Evolutionary conservation across 192 early-diverging fungal genomes (phyloP), one percentile per base, ranked within the genome.

Genomic region (Radiomyces spectabilis): DNA sequence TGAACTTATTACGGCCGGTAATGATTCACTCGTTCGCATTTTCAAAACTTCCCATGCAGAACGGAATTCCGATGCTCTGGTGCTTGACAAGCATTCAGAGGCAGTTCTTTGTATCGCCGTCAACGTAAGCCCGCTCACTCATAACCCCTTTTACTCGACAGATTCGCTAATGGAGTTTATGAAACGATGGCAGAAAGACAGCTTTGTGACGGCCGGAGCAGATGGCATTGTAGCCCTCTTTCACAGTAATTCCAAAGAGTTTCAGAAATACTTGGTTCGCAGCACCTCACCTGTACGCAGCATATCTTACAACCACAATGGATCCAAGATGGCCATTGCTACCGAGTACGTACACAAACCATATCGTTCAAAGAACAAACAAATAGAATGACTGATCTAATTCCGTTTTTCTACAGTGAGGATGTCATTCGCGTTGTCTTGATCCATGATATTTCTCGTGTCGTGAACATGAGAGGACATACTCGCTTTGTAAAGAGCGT

Each of bases 261-360:
- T 66, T 22, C 29, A 51, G 22, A 56, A 53, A 38, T 22, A 57
- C 16, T 43, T 66, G 4, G 29, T 61, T 4, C 60, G 69, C 29
- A 66, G 63, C 44, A 40, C 37, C 6, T 53, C 55, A 13, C 59
- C 62, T 13, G 58, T 65, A 9, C 43, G 69, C 5, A 30, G 30
- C 47, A 55, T 71, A 5, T 25, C 35, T 4, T 61, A 57, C 25
- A 41, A 42, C 22, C 41, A 41, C 13, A 43, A 26, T 54, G 69
- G 69, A 6, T 51, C 22, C 9, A 55, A 62, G 19, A 19, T 71
- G 30, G 63, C 63, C 6, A 48, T 71, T 35, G 69, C 63, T 10
- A 29, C 58, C 31, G 69, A 71, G 69, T 71, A 66, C 45, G 52
- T 47, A 19, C 21, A 22, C 16, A 15, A 13, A 18, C n/a, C n/a